phyloP scores from a whole-genome alignment of 257 asterid species.

The Penstemon eatonii region DNA sequence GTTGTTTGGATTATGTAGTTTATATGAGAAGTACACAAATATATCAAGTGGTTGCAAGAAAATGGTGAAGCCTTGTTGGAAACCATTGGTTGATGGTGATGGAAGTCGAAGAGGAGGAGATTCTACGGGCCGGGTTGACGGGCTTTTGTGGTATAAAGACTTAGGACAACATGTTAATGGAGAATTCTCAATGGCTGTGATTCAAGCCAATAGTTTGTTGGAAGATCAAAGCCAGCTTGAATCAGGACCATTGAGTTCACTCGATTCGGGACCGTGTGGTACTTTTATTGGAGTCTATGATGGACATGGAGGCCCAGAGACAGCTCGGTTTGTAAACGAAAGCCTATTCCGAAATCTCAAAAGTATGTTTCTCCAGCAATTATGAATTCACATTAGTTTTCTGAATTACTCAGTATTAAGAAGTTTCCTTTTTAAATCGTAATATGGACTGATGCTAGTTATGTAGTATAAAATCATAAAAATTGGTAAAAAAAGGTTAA shows the following conservation, averaged over 20 bases:
- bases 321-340: conserved; percentile 76
- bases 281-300: conserved; percentile 90
- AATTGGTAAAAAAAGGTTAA: too few relatives aligned
- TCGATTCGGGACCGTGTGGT: conserved; percentile 70
- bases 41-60: conserved; percentile 22
- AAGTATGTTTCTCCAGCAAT: conserved; percentile 52
- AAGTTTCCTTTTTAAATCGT: background rate
- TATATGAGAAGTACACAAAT: conserved; percentile 22
- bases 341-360: conserved; percentile 66
- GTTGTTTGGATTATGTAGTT: conserved; percentile 35
- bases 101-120: conserved; percentile 53
- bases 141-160: conserved; percentile 86
- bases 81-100: conserved; percentile 72
- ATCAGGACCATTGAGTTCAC: conserved; percentile 71
- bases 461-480: background rate
- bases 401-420: background rate
- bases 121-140: conserved; percentile 63
- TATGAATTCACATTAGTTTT: conserved; percentile 10
- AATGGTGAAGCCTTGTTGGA: conserved; percentile 91
- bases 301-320: conserved; percentile 98
- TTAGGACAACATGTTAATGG: conserved; percentile 72
- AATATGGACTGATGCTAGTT: background rate
- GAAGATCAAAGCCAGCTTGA: conserved; percentile 97
- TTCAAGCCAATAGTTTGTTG: conserved; percentile 84
- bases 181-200: conserved; percentile 85